Conservation (phyloP, 805 yeast genomes). For the Scheffersomyces ergatensis region DNA sequence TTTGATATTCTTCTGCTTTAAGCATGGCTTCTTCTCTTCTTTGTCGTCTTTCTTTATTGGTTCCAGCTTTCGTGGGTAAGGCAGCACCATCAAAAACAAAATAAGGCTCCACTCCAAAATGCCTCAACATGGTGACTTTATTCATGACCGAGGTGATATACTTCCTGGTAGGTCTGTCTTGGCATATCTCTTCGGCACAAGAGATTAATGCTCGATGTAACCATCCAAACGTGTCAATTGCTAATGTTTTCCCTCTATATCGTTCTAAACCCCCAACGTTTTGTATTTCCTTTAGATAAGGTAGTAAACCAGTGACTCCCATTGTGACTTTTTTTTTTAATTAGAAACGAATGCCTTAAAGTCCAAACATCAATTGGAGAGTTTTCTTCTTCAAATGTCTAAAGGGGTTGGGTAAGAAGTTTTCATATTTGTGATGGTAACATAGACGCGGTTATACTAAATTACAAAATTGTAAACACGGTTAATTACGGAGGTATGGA, state of each 20-base stretch:
- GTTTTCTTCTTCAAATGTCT: too few relatives aligned
- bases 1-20: slow-evolving; percentile 51
- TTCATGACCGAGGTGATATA: slow-evolving; percentile 69
- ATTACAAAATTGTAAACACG: too few relatives aligned
- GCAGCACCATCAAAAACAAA: slow-evolving; percentile 93
- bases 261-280: slow-evolving; percentile 53
- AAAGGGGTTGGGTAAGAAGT: too few relatives aligned
- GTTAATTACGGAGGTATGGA: too few relatives aligned
- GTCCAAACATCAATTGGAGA: too few relatives aligned
- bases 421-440: too few relatives aligned
- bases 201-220: slow-evolving; percentile 80
- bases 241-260: slow-evolving; percentile 73
- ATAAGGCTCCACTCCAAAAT: slow-evolving; percentile 74
- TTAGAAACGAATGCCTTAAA: too few relatives aligned
- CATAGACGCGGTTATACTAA: too few relatives aligned
- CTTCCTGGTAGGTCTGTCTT: slow-evolving; percentile 65
- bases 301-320: slow-evolving; percentile 85
- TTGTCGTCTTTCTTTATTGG: slow-evolving; percentile 63
- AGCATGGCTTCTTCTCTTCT: slow-evolving; percentile 57
- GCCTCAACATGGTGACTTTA: slow-evolving; percentile 61
- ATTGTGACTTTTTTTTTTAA: slow-evolving; percentile 39
- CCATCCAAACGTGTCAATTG: slow-evolving; percentile 98
- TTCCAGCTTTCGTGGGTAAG: slow-evolving; percentile 72
- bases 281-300: slow-evolving; percentile 74
- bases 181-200: slow-evolving; percentile 81